phyloP scores from a whole-genome alignment of 495 filamentous ascomycete species.

The Neurospora discreta region DNA sequence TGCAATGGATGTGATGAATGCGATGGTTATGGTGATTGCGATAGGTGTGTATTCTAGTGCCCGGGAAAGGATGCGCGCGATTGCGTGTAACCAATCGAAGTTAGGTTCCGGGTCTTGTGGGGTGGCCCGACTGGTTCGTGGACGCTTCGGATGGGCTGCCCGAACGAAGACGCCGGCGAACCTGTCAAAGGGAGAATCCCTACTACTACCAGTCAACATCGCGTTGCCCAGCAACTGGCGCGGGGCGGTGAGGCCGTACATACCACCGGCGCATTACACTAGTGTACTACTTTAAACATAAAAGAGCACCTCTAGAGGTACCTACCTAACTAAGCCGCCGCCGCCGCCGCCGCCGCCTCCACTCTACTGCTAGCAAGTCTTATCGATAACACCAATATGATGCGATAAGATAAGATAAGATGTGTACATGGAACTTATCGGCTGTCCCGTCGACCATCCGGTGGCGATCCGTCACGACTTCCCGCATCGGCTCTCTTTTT shows the following conservation, averaged over 20 bases:
- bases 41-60: background rate
- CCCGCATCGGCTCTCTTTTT: background rate
- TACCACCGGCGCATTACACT: too few species aligned
- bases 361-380: background rate
- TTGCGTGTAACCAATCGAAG: background rate
- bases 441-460: background rate
- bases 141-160: background rate
- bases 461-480: background rate
- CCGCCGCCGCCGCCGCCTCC: background rate
- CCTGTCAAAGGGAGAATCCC: background rate
- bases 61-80: background rate
- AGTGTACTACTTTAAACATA: too few species aligned
- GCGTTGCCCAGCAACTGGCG: background rate
- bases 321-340: too few species aligned
- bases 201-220: background rate
- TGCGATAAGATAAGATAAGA: background rate
- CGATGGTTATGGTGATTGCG: background rate
- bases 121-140: background rate
- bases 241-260: background rate
- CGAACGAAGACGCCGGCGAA: background rate
- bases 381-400: background rate
- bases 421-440: background rate
- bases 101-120: background rate
- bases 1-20: background rate
- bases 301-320: too few species aligned